Percentiles rank a stretch among this genome's conserved stretches.
phyloP scores from a whole-genome alignment of 129 eudicot genomes.

The Ambrosia trifida region DNA sequence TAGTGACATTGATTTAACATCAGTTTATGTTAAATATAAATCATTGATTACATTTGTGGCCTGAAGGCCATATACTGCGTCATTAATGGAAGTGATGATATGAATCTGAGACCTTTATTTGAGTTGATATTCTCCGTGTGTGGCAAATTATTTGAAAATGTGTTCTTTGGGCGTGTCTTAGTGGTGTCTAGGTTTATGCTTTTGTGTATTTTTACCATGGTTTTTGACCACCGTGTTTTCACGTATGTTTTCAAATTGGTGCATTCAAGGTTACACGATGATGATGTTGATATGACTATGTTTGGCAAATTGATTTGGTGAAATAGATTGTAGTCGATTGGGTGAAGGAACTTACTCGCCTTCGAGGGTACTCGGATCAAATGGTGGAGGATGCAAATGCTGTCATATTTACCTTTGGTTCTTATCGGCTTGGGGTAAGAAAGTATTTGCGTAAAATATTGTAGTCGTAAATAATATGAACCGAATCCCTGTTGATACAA shows the following conservation, averaged over 20 bases:
- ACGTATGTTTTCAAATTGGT: neutral
- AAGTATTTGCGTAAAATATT: neutral
- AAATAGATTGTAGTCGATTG: slow-evolving; percentile 62
- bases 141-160: neutral
- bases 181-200: neutral
- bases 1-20: neutral
- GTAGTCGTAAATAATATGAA: neutral
- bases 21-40: neutral
- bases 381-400: slow-evolving; percentile 94
- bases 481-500: neutral
- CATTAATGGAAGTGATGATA: slow-evolving; percentile 4
- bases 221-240: neutral
- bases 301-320: slow-evolving; percentile 21
- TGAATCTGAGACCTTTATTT: slow-evolving; percentile 10
- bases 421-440: slow-evolving; percentile 76
- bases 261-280: neutral
- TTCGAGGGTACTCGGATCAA: slow-evolving; percentile 75
- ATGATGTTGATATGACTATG: slow-evolving; percentile 16
- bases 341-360: slow-evolving; percentile 80
- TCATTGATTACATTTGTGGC: neutral
- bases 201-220: neutral
- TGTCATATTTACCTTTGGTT: slow-evolving; percentile 71
- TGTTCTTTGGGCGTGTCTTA: slow-evolving; percentile 5
- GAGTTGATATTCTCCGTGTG: neutral
- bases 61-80: neutral